phyloP scores from a whole-genome alignment of 306 rosid genomes.

The Geum urbanum region DNA sequence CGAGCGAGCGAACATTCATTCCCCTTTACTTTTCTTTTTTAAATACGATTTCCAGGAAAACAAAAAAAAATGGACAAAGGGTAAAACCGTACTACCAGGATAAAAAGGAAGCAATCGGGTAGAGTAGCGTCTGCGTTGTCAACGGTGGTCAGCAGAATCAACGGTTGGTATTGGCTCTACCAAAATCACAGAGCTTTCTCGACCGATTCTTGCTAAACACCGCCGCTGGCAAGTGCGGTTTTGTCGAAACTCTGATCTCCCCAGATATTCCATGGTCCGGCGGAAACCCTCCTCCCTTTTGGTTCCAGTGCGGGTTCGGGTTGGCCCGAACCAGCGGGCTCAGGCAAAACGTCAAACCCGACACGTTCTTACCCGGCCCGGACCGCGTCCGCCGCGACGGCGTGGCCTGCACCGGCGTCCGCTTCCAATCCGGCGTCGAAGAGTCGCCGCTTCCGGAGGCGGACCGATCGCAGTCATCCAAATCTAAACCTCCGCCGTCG shows the following conservation, averaged over 20 bases:
- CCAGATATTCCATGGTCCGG: constrained; percentile 45
- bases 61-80: not conserved
- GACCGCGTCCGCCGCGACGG: constrained; percentile 44
- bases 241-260: constrained; percentile 42
- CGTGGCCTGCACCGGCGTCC: constrained; percentile 45
- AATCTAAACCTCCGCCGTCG: not conserved
- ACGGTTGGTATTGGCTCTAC: constrained; percentile 68
- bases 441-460: constrained; percentile 53
- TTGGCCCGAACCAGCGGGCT: constrained; percentile 85
- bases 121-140: not conserved
- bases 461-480: constrained; percentile 35
- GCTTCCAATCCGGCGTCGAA: constrained; percentile 51
- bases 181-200: constrained; percentile 81
- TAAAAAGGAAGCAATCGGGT: not conserved
- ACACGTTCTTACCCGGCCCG: constrained; percentile 38
- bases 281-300: constrained; percentile 51
- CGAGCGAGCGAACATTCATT: not conserved
- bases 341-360: constrained; percentile 72
- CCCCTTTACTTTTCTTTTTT: not conserved
- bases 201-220: constrained; percentile 79
- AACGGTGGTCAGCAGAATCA: constrained; percentile 40
- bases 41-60: not conserved
- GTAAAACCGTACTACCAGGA: constrained; percentile 32
- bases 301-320: constrained; percentile 69
- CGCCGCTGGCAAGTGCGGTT: constrained; percentile 55